These are phyloP conservation scores for Hypoxylon crocopeplum DNA, from an alignment of 495 filamentous ascomycete genomes.

Conservation along the genomic window DNA sequence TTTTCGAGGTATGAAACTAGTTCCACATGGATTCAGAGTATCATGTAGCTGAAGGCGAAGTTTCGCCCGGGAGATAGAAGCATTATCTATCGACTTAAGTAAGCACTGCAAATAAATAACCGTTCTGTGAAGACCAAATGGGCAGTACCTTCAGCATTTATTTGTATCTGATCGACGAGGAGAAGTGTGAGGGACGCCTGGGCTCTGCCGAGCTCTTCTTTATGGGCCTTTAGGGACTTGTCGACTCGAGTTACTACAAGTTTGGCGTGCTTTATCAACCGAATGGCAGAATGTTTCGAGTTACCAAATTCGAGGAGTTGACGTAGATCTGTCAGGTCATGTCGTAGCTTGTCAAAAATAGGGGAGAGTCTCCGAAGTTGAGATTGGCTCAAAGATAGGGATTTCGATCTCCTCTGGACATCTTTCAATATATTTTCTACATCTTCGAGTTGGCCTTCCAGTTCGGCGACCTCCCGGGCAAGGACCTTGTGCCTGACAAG, in stretches of 20 bases:
- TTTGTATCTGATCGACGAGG: background rate
- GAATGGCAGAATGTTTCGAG: background rate
- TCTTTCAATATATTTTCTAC: background rate
- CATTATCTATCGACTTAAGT: background rate
- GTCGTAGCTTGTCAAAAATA: background rate
- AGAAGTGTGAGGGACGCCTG: background rate
- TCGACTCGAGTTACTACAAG: background rate
- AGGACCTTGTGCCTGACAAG: too few relatives aligned
- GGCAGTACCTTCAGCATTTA: background rate
- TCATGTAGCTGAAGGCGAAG: background rate
- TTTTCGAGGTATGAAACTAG: constrained; percentile 7
- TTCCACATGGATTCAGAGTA: background rate
- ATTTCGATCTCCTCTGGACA: background rate
- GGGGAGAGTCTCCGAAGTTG: background rate
- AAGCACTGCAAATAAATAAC: background rate
- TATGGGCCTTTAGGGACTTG: background rate
- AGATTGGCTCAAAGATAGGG: background rate
- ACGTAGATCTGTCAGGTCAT: background rate
- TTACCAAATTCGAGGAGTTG: background rate
- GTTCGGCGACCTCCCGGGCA: too few relatives aligned
- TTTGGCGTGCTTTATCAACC: background rate
- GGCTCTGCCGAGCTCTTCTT: background rate
- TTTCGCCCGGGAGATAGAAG: background rate
- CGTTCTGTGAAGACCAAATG: background rate
- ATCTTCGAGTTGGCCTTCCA: constrained; percentile 17